Percentiles rank a stretch among this genome's conserved stretches.
phyloP scores from a whole-genome alignment of 108 stramenopile species.

The Cylindrotheca closterium region DNA sequence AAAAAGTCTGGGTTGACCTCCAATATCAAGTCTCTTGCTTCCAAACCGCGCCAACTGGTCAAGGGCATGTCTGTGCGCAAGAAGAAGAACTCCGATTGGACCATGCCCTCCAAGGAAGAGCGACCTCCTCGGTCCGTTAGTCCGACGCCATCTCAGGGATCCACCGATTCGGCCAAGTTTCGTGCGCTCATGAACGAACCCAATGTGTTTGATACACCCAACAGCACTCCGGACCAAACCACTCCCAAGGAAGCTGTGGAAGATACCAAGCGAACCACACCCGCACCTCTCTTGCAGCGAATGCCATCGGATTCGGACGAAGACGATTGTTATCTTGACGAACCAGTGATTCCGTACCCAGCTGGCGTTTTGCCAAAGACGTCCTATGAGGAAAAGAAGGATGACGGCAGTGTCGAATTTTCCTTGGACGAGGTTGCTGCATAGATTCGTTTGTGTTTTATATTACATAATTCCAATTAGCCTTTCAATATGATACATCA shows the following conservation, averaged over 20 bases:
- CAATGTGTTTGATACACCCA: not conserved
- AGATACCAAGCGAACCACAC: not conserved
- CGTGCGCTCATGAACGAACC: not conserved
- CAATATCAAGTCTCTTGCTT: no score
- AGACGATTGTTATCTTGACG: slow-evolving; percentile 3
- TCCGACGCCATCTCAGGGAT: not conserved
- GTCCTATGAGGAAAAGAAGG: not conserved
- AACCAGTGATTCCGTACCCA: slow-evolving; percentile 1
- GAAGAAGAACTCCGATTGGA: not conserved
- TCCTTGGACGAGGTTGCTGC: not conserved
- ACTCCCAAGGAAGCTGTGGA: not conserved
- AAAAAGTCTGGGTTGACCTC: not conserved
- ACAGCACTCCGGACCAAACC: no score
- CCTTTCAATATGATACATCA: no score
- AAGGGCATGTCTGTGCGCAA: not conserved
- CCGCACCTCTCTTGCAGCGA: not conserved
- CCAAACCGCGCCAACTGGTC: no score
- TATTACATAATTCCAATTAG: no score
- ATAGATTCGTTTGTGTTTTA: no score
- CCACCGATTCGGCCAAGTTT: not conserved
- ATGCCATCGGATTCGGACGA: slow-evolving; percentile 7
- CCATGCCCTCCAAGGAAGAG: not conserved
- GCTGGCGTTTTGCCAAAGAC: not conserved
- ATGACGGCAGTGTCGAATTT: not conserved
- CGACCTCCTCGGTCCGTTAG: not conserved